A percentile compares a stretch with the other conserved stretches of the same genome.
phyloP scores from a whole-genome alignment of 2,329 filamentous ascomycete genomes.

The Ophioceras dolichostomum region DNA sequence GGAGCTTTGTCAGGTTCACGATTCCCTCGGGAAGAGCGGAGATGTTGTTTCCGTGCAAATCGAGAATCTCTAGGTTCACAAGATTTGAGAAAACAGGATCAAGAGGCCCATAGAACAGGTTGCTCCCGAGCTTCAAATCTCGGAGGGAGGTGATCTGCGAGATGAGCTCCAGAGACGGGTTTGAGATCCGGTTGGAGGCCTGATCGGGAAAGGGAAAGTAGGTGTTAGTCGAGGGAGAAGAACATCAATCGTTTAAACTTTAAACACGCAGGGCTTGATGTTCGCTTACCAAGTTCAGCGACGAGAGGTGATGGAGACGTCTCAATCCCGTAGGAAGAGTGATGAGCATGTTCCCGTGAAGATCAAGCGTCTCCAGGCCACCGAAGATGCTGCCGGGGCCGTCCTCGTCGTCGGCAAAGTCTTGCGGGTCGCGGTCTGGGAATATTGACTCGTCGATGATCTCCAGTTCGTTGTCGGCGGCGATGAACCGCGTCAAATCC shows the following conservation, averaged over 20 bases:
- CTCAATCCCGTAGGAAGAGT: constrained; percentile 65
- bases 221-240: background rate
- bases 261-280: no score
- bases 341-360: constrained; percentile 73
- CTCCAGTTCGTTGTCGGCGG: constrained; percentile 81
- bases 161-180: constrained; percentile 59
- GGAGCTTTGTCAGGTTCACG: constrained; percentile 54
- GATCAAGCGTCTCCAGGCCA: constrained; percentile 66
- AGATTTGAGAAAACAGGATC: constrained; percentile 52
- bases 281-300: constrained; percentile 68
- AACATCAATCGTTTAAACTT: no score
- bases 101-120: constrained; percentile 58
- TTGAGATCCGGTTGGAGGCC: constrained; percentile 68
- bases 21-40: constrained; percentile 57
- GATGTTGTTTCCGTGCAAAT: constrained; percentile 71
- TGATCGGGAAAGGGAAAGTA: no score
- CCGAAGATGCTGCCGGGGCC: constrained; percentile 65
- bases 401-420: constrained; percentile 52
- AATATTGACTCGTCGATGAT: constrained; percentile 63
- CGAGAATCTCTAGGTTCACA: constrained; percentile 62
- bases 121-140: constrained; percentile 73
- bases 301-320: constrained; percentile 60
- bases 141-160: constrained; percentile 59
- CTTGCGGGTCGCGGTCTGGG: constrained; percentile 52
- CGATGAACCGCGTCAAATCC: constrained; percentile 72